Percentiles rank a stretch among this genome's conserved stretches.
These are phyloP conservation scores for Heliocybe sulcata DNA, from an alignment of 1,284 basidiomycete genomes.

Conservation along the genomic window DNA sequence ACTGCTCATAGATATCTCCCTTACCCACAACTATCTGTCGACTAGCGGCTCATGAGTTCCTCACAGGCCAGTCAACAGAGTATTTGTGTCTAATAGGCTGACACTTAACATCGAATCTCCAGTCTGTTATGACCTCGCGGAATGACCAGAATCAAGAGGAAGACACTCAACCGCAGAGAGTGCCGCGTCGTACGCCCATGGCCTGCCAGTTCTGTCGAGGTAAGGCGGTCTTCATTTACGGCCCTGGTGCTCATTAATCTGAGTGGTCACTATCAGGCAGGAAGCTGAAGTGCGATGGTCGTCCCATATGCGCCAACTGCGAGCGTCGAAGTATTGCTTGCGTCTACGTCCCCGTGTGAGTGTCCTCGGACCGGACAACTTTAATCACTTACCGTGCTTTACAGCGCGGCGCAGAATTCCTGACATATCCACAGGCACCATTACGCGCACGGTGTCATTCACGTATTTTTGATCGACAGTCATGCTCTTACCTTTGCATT, in stretches of 20 bases:
- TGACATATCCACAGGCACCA: neutral
- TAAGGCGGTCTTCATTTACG: neutral
- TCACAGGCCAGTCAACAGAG: neutral
- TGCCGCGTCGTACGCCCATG: constrained; percentile 12
- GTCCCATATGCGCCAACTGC: constrained; percentile 11
- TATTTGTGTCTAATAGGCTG: neutral
- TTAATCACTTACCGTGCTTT: neutral
- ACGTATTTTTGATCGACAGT: neutral
- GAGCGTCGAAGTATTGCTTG: constrained; percentile 9
- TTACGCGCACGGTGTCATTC: no score
- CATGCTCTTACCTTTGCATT: neutral
- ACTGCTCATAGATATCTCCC: neutral
- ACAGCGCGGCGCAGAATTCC: neutral
- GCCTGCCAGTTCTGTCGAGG: constrained; percentile 13
- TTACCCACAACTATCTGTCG: neutral
- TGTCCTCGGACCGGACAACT: neutral
- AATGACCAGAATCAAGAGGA: constrained; percentile 1
- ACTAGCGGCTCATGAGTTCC: neutral
- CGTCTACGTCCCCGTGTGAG: constrained; percentile 12
- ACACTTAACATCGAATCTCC: neutral
- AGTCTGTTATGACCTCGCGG: neutral
- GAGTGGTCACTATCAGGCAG: constrained; percentile 5
- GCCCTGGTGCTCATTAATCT: constrained; percentile 1
- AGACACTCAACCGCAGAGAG: constrained; percentile 6
- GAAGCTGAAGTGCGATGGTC: constrained; percentile 13